These are phyloP conservation scores for Beauveria sp. DNA, from an alignment of 2,329 filamentous ascomycete species.

Conservation along the genomic window DNA sequence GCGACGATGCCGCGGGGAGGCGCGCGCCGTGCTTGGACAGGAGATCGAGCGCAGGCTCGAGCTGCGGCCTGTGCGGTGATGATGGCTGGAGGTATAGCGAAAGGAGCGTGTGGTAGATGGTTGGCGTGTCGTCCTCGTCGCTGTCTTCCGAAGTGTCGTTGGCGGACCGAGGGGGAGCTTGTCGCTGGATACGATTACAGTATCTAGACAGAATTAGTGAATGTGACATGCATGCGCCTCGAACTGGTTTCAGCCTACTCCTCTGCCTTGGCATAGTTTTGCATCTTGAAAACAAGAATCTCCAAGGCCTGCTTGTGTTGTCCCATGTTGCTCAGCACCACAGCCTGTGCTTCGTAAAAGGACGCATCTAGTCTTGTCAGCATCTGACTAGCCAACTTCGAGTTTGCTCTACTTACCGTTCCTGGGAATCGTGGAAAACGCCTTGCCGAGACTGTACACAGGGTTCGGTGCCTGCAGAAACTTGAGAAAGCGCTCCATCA, in stretches of 20 bases:
- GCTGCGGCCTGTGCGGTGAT: conserved; percentile 61
- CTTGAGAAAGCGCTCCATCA: conserved; percentile 59
- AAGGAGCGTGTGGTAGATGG: conserved; percentile 87
- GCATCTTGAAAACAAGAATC: conserved; percentile 93
- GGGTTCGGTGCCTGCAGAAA: conserved; percentile 71
- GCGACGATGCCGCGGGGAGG: conserved; percentile 76
- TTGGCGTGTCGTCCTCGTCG: conserved; percentile 48
- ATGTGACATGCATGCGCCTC: neutral
- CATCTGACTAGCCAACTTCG: neutral
- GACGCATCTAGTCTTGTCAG: conserved; percentile 52
- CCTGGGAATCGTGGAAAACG: conserved; percentile 68
- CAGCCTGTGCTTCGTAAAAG: conserved; percentile 84
- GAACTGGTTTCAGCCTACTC: conserved; percentile 52
- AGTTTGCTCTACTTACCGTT: conserved; percentile 51
- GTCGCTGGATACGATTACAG: conserved; percentile 77
- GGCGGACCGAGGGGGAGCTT: conserved; percentile 36
- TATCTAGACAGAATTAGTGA: conserved; percentile 45
- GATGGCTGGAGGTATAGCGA: conserved; percentile 83
- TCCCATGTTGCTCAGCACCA: conserved; percentile 90
- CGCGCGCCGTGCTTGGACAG: conserved; percentile 90
- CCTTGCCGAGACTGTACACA: conserved; percentile 68
- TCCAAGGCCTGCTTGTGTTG: conserved; percentile 93
- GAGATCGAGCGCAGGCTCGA: conserved; percentile 73
- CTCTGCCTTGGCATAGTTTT: conserved; percentile 83
- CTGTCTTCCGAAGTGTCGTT: conserved; percentile 22